Percentiles rank a stretch among this genome's conserved stretches.
phyloP scores from a whole-genome alignment of 331 rosid species.

The Arachis monticola region DNA sequence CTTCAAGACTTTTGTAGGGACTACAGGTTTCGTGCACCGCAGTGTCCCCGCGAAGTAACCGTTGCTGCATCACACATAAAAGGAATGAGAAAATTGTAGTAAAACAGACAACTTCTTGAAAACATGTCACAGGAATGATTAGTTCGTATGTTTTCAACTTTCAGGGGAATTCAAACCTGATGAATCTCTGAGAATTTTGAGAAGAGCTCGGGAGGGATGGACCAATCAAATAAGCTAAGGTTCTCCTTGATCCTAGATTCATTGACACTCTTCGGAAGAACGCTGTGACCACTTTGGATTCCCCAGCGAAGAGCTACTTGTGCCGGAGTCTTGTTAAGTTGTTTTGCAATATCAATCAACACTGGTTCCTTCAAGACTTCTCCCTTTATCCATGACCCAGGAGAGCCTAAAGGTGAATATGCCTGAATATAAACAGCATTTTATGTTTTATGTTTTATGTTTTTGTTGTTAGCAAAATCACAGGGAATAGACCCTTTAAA shows the following conservation, averaged over 20 bases:
- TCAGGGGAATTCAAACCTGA: constrained; percentile 54
- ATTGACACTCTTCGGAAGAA: constrained; percentile 77
- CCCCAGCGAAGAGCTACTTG: constrained; percentile 82
- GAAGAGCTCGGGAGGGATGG: constrained; percentile 64
- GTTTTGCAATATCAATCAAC: constrained; percentile 61
- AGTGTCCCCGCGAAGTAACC: constrained; percentile 65
- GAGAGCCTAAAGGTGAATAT: constrained; percentile 80
- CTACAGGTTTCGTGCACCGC: constrained; percentile 62
- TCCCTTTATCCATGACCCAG: constrained; percentile 77
- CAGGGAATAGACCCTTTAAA: constrained; percentile 14
- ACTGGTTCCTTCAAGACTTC: constrained; percentile 70
- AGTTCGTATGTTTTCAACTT: constrained; percentile 10
- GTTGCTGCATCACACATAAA: constrained; percentile 61
- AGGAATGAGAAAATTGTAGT: constrained; percentile 5
- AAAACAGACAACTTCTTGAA: neutral
- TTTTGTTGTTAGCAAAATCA: neutral
- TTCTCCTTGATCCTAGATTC: constrained; percentile 76
- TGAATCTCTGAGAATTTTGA: constrained; percentile 59
- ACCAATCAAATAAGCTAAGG: constrained; percentile 64
- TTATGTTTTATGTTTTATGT: neutral
- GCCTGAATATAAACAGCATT: constrained; percentile 50
- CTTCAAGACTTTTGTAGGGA: constrained; percentile 70
- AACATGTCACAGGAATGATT: neutral
- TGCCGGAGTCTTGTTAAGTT: constrained; percentile 64
- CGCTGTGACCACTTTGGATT: constrained; percentile 68